A percentile compares a stretch with the other conserved stretches of the same genome.
Evolutionary conservation across 352 stramenopile species (phyloP).

Genomic region (Phytopythium mirpurense): DNA sequence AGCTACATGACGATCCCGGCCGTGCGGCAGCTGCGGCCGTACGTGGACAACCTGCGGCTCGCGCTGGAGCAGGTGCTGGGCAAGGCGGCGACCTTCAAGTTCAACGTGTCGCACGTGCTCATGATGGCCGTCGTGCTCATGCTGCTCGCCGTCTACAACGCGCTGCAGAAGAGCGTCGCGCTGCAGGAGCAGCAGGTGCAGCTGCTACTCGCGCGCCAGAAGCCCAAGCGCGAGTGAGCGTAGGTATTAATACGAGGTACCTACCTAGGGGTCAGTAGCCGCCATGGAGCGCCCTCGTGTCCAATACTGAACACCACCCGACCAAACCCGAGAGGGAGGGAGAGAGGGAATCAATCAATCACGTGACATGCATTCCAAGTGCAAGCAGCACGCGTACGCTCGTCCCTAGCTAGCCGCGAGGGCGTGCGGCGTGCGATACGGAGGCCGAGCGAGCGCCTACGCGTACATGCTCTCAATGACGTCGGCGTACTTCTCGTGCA

Average conservation of each 20-base stretch:
- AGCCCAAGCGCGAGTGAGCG: constrained; percentile 35
- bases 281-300: too few species aligned
- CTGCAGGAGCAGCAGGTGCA: constrained; percentile 67
- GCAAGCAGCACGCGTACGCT: too few species aligned
- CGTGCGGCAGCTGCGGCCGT: constrained; percentile 49
- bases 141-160: constrained; percentile 72
- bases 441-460: constrained; percentile 20
- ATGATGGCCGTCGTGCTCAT: constrained; percentile 77
- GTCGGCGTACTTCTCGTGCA: constrained; percentile 90
- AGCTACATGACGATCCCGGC: constrained; percentile 66
- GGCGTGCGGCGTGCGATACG: too few species aligned
- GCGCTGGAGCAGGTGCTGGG: constrained; percentile 69
- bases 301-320: too few species aligned
- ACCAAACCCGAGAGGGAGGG: too few species aligned
- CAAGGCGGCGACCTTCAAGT: constrained; percentile 76
- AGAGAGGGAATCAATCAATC: too few species aligned
- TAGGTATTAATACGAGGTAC: too few species aligned
- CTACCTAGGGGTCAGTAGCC: too few species aligned
- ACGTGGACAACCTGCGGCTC: constrained; percentile 61
- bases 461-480: constrained; percentile 89
- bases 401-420: too few species aligned
- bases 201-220: constrained; percentile 33
- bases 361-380: too few species aligned
- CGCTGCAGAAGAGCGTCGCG: constrained; percentile 65
- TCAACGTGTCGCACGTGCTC: constrained; percentile 76